phyloP scores from a whole-genome alignment of 2,329 filamentous ascomycete species.

The Trichoderma koningii region DNA sequence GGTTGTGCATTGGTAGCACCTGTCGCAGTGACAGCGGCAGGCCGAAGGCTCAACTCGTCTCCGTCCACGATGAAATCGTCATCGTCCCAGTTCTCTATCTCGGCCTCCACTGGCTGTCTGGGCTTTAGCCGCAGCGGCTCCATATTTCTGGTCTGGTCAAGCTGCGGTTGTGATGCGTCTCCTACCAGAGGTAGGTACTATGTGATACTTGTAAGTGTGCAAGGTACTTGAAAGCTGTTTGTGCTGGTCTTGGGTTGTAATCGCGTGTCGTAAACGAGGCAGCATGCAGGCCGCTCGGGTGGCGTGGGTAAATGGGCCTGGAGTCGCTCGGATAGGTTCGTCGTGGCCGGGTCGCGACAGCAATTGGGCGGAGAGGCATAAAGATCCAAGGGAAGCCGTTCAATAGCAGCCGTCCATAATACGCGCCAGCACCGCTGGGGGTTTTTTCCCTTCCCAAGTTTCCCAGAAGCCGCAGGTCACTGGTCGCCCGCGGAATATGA shows the following conservation, averaged over 20 bases:
- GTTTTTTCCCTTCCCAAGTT: background rate
- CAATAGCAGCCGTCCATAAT: conserved; percentile 14
- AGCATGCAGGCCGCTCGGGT: conserved; percentile 22
- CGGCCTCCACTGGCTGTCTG: conserved; percentile 57
- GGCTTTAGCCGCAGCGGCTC: conserved; percentile 57
- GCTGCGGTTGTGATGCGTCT: background rate
- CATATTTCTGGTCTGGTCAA: conserved; percentile 44
- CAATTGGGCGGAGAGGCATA: conserved; percentile 32
- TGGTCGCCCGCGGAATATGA: conserved; percentile 17
- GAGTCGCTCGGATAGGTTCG: conserved; percentile 25
- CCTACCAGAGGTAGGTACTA: background rate
- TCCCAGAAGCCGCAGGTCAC: conserved; percentile 14
- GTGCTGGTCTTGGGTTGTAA: conserved; percentile 21
- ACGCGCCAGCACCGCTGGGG: conserved; percentile 19
- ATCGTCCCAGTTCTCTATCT: conserved; percentile 78
- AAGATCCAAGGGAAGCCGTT: conserved; percentile 23
- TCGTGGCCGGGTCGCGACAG: conserved; percentile 25
- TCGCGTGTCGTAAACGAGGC: conserved; percentile 22
- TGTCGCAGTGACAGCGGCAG: conserved; percentile 44
- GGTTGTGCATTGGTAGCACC: conserved; percentile 32
- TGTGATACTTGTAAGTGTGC: background rate
- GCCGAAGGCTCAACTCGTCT: conserved; percentile 64
- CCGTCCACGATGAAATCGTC: conserved; percentile 72
- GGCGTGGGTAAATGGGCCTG: conserved; percentile 21
- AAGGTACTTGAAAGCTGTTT: background rate